Conservation (phyloP, 2,329 filamentous ascomycete genomes). For the Verticillium nonalfalfae region DNA sequence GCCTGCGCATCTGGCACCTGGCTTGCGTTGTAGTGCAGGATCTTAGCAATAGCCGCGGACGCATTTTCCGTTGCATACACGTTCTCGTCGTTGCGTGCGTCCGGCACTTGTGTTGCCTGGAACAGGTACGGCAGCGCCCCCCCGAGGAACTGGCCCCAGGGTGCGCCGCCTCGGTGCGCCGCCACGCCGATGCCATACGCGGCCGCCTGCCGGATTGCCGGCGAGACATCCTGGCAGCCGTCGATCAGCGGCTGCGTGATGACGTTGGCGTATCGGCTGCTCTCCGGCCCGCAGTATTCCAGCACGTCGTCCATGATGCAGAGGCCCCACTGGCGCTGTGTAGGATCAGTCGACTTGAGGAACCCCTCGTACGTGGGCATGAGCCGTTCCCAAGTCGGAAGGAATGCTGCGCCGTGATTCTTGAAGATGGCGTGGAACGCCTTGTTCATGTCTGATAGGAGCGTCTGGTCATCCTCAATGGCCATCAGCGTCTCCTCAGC, state of each 20-base stretch:
- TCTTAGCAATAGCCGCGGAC: conserved; percentile 93
- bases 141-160: conserved; percentile 84
- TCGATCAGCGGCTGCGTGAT: conserved; percentile 83
- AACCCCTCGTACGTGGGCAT: conserved; percentile 82
- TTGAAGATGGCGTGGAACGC: conserved; percentile 99
- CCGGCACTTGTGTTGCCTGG: conserved; percentile 72
- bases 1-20: conserved; percentile 72
- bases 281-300: conserved; percentile 89
- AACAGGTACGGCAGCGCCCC: conserved; percentile 77
- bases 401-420: conserved; percentile 79
- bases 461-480: conserved; percentile 93
- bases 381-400: conserved; percentile 81
- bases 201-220: conserved; percentile 91
- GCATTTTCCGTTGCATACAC: conserved; percentile 97
- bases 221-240: conserved; percentile 78
- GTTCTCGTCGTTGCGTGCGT: conserved; percentile 85
- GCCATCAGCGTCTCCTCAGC: conserved; percentile 82
- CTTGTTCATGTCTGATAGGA: conserved; percentile 99
- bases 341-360: conserved; percentile 73
- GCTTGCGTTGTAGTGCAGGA: conserved; percentile 79
- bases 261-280: conserved; percentile 77
- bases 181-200: conserved; percentile 95
- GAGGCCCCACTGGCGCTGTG: conserved; percentile 95
- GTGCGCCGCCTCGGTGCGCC: conserved; percentile 80
- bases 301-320: conserved; percentile 98